Evolutionary conservation across 257 asterid genomes (phyloP).

Genomic region (Datura wrightii): DNA sequence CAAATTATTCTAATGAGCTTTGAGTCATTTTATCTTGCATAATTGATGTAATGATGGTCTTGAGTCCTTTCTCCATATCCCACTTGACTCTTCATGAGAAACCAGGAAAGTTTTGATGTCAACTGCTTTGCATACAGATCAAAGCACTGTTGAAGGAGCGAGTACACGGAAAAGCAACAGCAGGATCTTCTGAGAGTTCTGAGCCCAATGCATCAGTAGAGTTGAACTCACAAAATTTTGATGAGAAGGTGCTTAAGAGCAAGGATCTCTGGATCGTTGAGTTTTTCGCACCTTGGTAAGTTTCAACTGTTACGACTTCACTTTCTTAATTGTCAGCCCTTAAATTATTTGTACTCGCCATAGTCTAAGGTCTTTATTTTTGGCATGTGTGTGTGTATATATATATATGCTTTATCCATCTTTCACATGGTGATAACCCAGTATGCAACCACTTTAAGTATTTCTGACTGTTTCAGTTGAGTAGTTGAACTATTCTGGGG

Average conservation of each 20-base stretch:
- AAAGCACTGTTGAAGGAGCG: conserved; percentile 82
- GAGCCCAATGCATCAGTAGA: conserved; percentile 90
- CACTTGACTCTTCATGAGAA: not conserved
- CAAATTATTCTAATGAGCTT: not conserved
- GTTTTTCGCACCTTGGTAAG: conserved; percentile 98
- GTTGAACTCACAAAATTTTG: conserved; percentile 82
- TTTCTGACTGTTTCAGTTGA: not conserved
- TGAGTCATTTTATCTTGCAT: not conserved
- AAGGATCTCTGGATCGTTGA: conserved; percentile 96
- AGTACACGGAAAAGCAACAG: conserved; percentile 77
- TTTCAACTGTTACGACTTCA: conserved; percentile 28
- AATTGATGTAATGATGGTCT: conserved; percentile 5
- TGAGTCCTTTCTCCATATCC: conserved; percentile 17
- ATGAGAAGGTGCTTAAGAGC: conserved; percentile 84
- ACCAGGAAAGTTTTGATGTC: not conserved
- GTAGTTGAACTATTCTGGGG: not conserved
- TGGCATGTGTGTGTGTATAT: not conserved
- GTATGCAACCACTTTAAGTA: not conserved
- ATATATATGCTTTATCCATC: not conserved
- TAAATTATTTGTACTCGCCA: not conserved
- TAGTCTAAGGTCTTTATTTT: not conserved
- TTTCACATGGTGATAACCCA: not conserved
- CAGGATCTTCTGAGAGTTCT: conserved; percentile 80
- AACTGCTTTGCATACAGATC: conserved; percentile 49
- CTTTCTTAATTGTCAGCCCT: not conserved